Percentiles rank a stretch among this genome's conserved stretches.
phyloP scores from a whole-genome alignment of 1,284 basidiomycete genomes.

The Inonotus obliquus region DNA sequence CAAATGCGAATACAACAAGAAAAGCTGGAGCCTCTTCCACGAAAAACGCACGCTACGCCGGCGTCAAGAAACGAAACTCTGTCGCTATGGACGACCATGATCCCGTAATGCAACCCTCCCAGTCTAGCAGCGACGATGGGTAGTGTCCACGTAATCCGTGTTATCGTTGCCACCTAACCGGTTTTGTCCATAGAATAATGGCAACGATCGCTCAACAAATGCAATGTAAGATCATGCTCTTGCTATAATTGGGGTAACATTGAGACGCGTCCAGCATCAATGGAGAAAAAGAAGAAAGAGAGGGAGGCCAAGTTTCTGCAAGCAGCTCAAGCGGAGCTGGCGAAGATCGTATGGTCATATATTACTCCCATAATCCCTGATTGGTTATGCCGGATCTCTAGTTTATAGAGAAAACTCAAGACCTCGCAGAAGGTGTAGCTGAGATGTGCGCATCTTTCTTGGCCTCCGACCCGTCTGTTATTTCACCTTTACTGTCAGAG shows the following conservation, averaged over 20 bases:
- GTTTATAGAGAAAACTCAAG: conserved; percentile 12
- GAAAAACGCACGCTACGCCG: not conserved
- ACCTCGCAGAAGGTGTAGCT: conserved; percentile 5
- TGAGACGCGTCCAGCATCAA: conserved; percentile 3
- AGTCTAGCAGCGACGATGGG: conserved; percentile 19
- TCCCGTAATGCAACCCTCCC: conserved; percentile 7
- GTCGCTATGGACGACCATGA: conserved; percentile 9
- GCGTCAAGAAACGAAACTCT: not conserved
- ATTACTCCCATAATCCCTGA: not conserved
- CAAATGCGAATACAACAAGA: not conserved
- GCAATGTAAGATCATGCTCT: conserved; percentile 12
- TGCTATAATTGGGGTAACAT: not conserved
- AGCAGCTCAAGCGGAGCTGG: conserved; percentile 10
- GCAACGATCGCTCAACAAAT: conserved; percentile 18
- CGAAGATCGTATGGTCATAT: conserved; percentile 1
- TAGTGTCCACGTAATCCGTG: not conserved
- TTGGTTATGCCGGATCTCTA: not conserved
- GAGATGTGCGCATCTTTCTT: conserved; percentile 10
- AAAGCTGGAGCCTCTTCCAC: not conserved
- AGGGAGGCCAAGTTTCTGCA: conserved; percentile 18
- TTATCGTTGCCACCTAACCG: not conserved
- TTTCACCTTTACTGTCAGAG: conserved; percentile 1
- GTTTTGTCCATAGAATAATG: conserved; percentile 11
- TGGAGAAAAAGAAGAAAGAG: conserved; percentile 19
- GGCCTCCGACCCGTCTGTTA: not conserved